Evolutionary conservation across 2,329 filamentous ascomycete genomes (phyloP), one percentile per base, ranked within the genome.

Genomic region (Elsinoe australis): DNA sequence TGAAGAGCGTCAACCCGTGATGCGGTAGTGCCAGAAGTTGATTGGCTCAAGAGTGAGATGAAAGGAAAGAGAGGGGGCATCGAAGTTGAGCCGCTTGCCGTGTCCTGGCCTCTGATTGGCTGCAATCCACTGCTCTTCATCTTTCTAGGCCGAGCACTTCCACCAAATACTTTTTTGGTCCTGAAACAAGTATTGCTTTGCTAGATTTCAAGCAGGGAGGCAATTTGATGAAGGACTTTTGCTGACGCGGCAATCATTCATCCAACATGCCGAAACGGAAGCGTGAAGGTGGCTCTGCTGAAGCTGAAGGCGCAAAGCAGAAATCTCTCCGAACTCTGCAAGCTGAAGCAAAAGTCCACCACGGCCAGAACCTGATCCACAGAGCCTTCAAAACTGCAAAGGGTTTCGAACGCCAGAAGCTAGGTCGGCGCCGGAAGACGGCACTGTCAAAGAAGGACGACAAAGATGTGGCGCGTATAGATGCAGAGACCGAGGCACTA

Each of bases 401-500:
- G 61, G 81, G 82, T 38, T 83, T 87, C 59, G 85, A 90, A 69
- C 75, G 85, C 36, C 86, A 90, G 66, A 85, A 87, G 54, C 74
- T 81, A 50, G 74, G 77, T 17, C 69, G 85, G 51, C 75, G 82
- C 49, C 71, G 74, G 55, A 82, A 82, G 59, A 69, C 67, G 2
- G 76, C 76, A 0, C 66, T 64, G 32, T 54, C 61, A 5, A 68
- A 71, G 29, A 67, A 67, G 8, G 69, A 76, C 24, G 62, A 62
- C 15, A 61, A 62, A 18, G 65, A 80, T 58, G 67, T 76, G 17
- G 67, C 70, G 50, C 71, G 83, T 15, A 67, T 89, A 24, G 76
- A 85, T 53, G 73, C 75, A 26, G 85, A 82, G 58, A 72, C 80
- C 35, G 64, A 68, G 35, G 73, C 73, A 17, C 60, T 81, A 45